Evolutionary conservation across 2,329 filamentous ascomycete species (phyloP).

Genomic region (Bipolaris sorokiniana): DNA sequence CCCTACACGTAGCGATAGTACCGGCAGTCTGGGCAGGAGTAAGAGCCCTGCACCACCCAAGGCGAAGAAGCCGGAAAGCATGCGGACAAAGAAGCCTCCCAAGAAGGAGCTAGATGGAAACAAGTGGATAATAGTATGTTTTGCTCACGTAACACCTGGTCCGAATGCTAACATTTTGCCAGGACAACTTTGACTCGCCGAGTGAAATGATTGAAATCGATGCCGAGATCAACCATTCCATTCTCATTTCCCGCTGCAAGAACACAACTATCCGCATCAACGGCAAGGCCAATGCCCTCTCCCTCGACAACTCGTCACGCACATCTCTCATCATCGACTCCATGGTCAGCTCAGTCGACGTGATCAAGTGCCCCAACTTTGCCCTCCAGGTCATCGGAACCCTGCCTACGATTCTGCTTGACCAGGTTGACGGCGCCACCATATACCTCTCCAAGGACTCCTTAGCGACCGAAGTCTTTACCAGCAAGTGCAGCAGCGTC

Average conservation of each 20-base stretch:
- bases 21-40: conserved; percentile 58
- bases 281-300: conserved; percentile 96
- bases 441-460: conserved; percentile 86
- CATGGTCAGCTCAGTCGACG: conserved; percentile 88
- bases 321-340: conserved; percentile 87
- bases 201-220: conserved; percentile 78
- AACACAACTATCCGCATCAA: conserved; percentile 87
- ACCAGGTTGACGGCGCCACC: conserved; percentile 89
- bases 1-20: conserved; percentile 62
- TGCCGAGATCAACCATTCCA: conserved; percentile 81
- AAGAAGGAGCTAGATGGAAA: conserved; percentile 65
- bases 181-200: conserved; percentile 84
- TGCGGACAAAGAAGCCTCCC: conserved; percentile 56
- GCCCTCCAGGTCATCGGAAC: conserved; percentile 88
- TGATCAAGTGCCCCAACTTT: conserved; percentile 94
- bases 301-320: conserved; percentile 85
- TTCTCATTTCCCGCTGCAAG: conserved; percentile 90
- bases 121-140: conserved; percentile 78
- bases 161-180: conserved; percentile 33
- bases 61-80: conserved; percentile 63
- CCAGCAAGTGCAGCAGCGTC: conserved; percentile 83
- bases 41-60: conserved; percentile 84
- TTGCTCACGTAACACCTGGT: conserved; percentile 48
- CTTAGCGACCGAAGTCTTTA: conserved; percentile 79
- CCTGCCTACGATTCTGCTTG: conserved; percentile 85